These are phyloP conservation scores for Termitomyces sp. DNA, from an alignment of 768 basidiomycete genomes.

Conservation along the genomic window DNA sequence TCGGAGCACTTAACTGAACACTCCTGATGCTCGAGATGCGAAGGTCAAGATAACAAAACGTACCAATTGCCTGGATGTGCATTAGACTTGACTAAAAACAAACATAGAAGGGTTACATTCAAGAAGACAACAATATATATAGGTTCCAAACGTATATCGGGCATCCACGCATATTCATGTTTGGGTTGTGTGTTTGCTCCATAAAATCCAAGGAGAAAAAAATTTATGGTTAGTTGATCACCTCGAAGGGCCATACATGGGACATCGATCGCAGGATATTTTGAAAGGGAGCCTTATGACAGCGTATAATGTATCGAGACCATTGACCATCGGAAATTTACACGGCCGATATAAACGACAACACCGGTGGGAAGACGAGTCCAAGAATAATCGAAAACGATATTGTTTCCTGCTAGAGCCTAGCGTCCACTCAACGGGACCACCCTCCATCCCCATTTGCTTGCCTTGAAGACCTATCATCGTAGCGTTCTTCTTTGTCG, in stretches of 20 bases:
- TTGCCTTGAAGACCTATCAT: conserved; percentile 68
- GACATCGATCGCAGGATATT: not conserved
- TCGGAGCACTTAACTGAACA: too few species aligned
- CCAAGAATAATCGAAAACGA: conserved; percentile 40
- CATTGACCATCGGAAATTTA: conserved; percentile 38
- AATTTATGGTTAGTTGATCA: not conserved
- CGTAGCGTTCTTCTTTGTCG: conserved; percentile 77
- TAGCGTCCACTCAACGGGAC: conserved; percentile 54
- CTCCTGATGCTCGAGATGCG: not conserved
- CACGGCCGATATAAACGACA: conserved; percentile 51
- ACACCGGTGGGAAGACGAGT: conserved; percentile 40
- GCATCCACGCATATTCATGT: not conserved
- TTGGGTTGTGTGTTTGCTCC: not conserved
- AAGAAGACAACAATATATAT: not conserved
- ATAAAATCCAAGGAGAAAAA: not conserved
- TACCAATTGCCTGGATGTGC: not conserved
- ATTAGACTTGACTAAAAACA: not conserved
- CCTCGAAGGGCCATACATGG: conserved; percentile 2
- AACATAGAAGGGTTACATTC: conserved; percentile 3
- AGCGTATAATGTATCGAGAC: conserved; percentile 33
- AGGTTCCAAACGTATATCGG: not conserved
- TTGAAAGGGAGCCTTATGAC: conserved; percentile 21
- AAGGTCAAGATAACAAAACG: too few species aligned
- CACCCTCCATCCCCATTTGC: conserved; percentile 76
- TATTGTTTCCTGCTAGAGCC: conserved; percentile 30